Conservation (phyloP, 2,329 filamentous ascomycete genomes). For the Fusarium longipes region DNA sequence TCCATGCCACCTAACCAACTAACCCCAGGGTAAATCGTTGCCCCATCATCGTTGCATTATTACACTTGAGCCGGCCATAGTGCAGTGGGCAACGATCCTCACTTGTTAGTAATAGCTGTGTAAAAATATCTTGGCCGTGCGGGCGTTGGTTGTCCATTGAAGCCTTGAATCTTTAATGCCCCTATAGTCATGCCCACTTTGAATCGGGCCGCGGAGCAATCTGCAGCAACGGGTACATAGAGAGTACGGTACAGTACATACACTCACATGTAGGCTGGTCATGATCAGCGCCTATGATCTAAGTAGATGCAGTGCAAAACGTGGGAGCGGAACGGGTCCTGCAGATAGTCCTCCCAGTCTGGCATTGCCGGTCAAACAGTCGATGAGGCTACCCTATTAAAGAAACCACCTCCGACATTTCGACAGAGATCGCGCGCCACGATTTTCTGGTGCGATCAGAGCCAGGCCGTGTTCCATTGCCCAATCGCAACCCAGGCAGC, state of each 20-base stretch:
- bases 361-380: constrained; percentile 13
- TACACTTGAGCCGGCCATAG: constrained; percentile 18
- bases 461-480: constrained; percentile 17
- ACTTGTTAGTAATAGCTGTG: constrained; percentile 28
- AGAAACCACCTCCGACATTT: constrained; percentile 43
- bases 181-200: constrained; percentile 21
- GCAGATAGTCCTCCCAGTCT: constrained; percentile 28
- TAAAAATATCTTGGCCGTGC: constrained; percentile 15
- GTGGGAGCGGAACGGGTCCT: constrained; percentile 27
- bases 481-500: constrained; percentile 25
- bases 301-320: constrained; percentile 8
- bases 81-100: constrained; percentile 14
- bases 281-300: constrained; percentile 15
- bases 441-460: constrained; percentile 31
- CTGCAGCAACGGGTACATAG: constrained; percentile 18
- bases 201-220: constrained; percentile 43
- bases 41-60: constrained; percentile 25
- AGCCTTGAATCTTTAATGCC: background rate
- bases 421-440: constrained; percentile 35
- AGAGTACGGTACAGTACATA: too few species aligned
- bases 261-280: constrained; percentile 4
- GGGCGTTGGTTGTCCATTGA: constrained; percentile 11
- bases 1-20: constrained; percentile 11
- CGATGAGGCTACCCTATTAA: constrained; percentile 38
- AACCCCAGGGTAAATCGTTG: constrained; percentile 30